Evolutionary conservation across 768 basidiomycete genomes (phyloP), one percentile per base, ranked within the genome.

Genomic region (Sporobolomyces pararoseus): DNA sequence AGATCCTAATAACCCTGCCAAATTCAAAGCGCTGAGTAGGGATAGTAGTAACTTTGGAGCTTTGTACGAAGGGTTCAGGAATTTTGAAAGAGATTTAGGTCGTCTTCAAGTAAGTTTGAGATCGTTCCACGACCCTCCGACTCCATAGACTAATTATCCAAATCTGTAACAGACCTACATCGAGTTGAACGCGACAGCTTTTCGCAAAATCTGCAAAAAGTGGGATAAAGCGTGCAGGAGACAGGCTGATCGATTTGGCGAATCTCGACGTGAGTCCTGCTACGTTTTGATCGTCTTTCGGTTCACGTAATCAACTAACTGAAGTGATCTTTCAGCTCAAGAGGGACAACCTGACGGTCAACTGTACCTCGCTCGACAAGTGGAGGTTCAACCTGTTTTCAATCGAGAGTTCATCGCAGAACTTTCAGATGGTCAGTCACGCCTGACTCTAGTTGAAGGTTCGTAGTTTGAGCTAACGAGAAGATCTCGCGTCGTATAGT

Each of bases 121-220:
- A n/a, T 61, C 27, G 34, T 77, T 54, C 49, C 49, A 54, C 37
- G n/a, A n/a, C 27, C 3, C n/a, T 39, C 49, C 2, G 25, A 14
- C n/a, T n/a, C n/a, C n/a, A n/a, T n/a, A n/a, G n/a, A n/a, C n/a
- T n/a, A n/a, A n/a, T n/a, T n/a, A n/a, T n/a, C n/a, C n/a, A n/a
- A n/a, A n/a, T n/a, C n/a, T n/a, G n/a, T 7, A 17, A 54, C 54
- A 74, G 92, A 89, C 92, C 85, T 99, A 94, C 77, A 87, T 99
- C 71, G 96, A 98, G 80, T 89, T 96, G 77, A 99, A 98, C 78
- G 96, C 89, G 9, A 91, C 88, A 14, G 96, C 93, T 5, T 98
- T 98, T 79, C 86, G 94, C 52, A 98, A 98, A 50, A 70, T 74
- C 42, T 68, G 62, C 70, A 98, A 99, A 78, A 99, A 99, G 79